Conservation (phyloP, 768 basidiomycete species). For the Agaricus subrufescens region DNA sequence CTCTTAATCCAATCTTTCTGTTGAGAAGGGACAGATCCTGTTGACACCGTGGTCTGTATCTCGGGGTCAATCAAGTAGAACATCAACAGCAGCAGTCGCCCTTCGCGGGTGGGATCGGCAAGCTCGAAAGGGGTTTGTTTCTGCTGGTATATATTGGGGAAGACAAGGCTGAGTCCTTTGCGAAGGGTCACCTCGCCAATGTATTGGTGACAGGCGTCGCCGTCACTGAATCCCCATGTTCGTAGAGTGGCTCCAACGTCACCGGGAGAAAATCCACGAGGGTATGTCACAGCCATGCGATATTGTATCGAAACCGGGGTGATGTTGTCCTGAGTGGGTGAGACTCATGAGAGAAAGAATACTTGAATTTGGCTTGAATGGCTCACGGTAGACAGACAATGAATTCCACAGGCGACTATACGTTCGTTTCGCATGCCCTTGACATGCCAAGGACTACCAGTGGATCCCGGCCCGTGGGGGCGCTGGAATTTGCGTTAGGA, state of each 20-base stretch:
- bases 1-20: slow-evolving; percentile 39
- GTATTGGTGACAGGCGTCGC: slow-evolving; percentile 44
- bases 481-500: slow-evolving; percentile 8
- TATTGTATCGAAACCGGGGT: slow-evolving; percentile 31
- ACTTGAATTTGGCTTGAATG: background rate
- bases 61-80: slow-evolving; percentile 50
- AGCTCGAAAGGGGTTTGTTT: slow-evolving; percentile 34
- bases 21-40: slow-evolving; percentile 44
- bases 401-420: slow-evolving; percentile 41
- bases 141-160: slow-evolving; percentile 57
- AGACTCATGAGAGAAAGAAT: background rate
- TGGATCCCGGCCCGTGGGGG: slow-evolving; percentile 27
- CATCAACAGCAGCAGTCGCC: slow-evolving; percentile 36
- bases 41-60: slow-evolving; percentile 34
- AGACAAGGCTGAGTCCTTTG: slow-evolving; percentile 35
- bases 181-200: slow-evolving; percentile 34
- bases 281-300: slow-evolving; percentile 48
- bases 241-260: slow-evolving; percentile 42
- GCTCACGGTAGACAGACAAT: slow-evolving; percentile 36
- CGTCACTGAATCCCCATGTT: slow-evolving; percentile 46
- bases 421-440: slow-evolving; percentile 51
- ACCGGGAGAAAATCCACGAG: slow-evolving; percentile 36
- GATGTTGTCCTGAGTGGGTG: slow-evolving; percentile 37
- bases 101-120: slow-evolving; percentile 33
- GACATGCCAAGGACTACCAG: slow-evolving; percentile 41